Base-by-base conservation (phyloP, 495 filamentous ascomycete genomes). In the Aspergillus homomorphus region DNA sequence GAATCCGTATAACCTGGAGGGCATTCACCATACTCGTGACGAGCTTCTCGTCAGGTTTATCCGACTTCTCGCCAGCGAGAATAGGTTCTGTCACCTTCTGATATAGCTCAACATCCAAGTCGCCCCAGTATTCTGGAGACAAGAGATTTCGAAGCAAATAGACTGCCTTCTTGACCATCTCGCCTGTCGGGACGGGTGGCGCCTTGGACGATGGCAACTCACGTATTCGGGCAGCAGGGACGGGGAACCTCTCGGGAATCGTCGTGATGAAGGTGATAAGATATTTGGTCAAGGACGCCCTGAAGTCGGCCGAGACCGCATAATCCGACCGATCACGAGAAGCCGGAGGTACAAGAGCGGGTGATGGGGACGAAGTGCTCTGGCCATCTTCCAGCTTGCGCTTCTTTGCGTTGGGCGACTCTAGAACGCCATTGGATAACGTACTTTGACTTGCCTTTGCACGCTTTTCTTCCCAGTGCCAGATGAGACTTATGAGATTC, bases 231-330 rank as follows among this genome's bases (percentile, higher is more conserved):
- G 85, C 80, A 14, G 89, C 87, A 6, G 85, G 85, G 28, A 89
- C 84, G 49, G 82, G 85, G 73, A 87, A 96, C 44, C 89, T 83
- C 73, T 94, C 92, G 48, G 84, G 87, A n/a, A 94, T 82, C 21
- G 88, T 86, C 7, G 90, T 91, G 65, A 98, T 96, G 70, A 96
- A 96, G 41, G 92, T 88, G 21, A 96, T 90, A 19, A 98, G 81
- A 69, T 97, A 98, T 66, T 92, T 95, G 45, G 96, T 82, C 74
- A 98, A 85, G 65, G 91, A 85, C 9, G 82, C 81, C 14, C 91
- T 81, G 38, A 89, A 83, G 15, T 81, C 66, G 7, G 78, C 64
- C 50, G 89, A 82, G 14, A 93, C 84, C 44, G 83, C 77, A 62
- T 89, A 92, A 46, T 93, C 89, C 2, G 75, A 73, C 52, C 80